Evolutionary conservation across 75 land plant genomes (phyloP).

Genomic region (Ceratopteris richardii): DNA sequence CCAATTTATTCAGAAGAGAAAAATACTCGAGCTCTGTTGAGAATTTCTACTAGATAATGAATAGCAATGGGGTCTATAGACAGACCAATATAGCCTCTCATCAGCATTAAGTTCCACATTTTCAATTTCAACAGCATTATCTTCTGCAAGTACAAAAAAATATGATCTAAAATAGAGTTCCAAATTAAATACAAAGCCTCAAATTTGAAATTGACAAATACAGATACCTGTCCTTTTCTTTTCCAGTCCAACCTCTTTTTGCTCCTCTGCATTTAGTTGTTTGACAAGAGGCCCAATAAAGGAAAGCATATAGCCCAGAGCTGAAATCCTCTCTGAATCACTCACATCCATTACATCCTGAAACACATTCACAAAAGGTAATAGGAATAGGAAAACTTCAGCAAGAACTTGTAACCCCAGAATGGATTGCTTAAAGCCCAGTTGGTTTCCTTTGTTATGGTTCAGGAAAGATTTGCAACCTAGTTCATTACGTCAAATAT

Average conservation of each 20-base stretch:
- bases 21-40: too few relatives aligned
- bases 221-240: background rate
- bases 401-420: too few relatives aligned
- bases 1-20: too few relatives aligned
- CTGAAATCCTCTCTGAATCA: background rate
- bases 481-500: too few relatives aligned
- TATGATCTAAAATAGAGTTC: background rate
- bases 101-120: slow-evolving; percentile 14
- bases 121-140: slow-evolving; percentile 17
- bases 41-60: too few relatives aligned
- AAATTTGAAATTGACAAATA: background rate
- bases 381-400: too few relatives aligned
- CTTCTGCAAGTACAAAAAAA: slow-evolving; percentile 10
- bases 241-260: background rate
- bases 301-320: background rate
- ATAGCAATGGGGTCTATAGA: background rate
- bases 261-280: background rate
- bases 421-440: too few relatives aligned
- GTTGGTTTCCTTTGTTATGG: too few relatives aligned
- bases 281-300: background rate
- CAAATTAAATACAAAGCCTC: background rate
- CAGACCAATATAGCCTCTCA: slow-evolving; percentile 49
- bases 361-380: too few relatives aligned
- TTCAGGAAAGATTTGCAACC: too few relatives aligned
- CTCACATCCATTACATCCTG: background rate